Conservation (phyloP, 2,329 filamentous ascomycete species). For the Paraconiothyrium sp. region DNA sequence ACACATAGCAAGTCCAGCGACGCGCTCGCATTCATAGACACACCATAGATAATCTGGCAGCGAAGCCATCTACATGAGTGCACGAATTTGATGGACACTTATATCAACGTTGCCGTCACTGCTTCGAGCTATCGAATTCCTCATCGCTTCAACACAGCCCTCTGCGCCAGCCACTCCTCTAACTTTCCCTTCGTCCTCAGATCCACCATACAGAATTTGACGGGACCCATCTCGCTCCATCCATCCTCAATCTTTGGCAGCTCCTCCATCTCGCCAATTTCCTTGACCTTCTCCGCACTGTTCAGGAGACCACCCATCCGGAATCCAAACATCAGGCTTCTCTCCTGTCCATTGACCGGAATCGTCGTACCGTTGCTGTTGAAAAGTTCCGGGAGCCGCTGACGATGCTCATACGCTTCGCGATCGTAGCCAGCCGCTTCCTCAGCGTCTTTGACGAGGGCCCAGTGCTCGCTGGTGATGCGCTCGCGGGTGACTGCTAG, state of each 20-base stretch:
- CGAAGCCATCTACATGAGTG: too few relatives aligned
- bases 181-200: slow-evolving; percentile 34
- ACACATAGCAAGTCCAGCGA: too few relatives aligned
- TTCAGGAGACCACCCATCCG: slow-evolving; percentile 40
- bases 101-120: too few relatives aligned
- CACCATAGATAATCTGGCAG: too few relatives aligned
- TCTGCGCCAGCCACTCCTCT: slow-evolving; percentile 31
- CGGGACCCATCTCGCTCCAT: slow-evolving; percentile 29
- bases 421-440: slow-evolving; percentile 49
- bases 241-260: slow-evolving; percentile 37
- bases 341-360: slow-evolving; percentile 25
- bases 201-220: slow-evolving; percentile 41
- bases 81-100: too few relatives aligned
- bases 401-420: slow-evolving; percentile 53
- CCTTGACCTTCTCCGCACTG: slow-evolving; percentile 35
- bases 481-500: slow-evolving; percentile 37
- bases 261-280: slow-evolving; percentile 38
- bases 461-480: slow-evolving; percentile 51
- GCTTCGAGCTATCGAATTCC: too few relatives aligned
- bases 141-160: slow-evolving; percentile 22
- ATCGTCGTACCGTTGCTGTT: slow-evolving; percentile 33
- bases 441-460: slow-evolving; percentile 37
- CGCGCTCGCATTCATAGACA: too few relatives aligned
- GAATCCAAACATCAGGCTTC: slow-evolving; percentile 37
- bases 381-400: slow-evolving; percentile 38